Evolutionary conservation across 2,329 filamentous ascomycete genomes (phyloP).

Genomic region (Fusarium ambrosium): DNA sequence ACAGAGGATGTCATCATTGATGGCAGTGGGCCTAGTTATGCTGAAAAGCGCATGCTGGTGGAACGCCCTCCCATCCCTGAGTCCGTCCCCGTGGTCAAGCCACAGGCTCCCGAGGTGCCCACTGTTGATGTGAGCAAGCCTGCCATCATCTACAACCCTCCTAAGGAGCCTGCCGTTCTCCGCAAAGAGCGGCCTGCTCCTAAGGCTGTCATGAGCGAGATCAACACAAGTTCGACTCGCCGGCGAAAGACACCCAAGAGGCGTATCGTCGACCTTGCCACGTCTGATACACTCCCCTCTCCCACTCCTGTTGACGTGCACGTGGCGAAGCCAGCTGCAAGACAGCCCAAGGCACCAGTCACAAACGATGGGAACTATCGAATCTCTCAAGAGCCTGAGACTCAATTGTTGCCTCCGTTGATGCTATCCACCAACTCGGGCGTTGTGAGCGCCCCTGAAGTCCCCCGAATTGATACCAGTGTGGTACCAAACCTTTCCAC

Average conservation of each 20-base stretch:
- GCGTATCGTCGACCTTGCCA: conserved; percentile 75
- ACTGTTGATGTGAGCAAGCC: conserved; percentile 78
- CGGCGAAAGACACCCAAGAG: conserved; percentile 72
- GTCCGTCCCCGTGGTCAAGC: conserved; percentile 82
- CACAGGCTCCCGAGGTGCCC: conserved; percentile 71
- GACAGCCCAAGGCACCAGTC: conserved; percentile 39
- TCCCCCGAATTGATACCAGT: conserved; percentile 45
- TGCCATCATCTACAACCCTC: conserved; percentile 67
- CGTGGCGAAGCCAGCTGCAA: conserved; percentile 29
- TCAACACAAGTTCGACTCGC: conserved; percentile 70
- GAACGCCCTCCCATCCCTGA: conserved; percentile 84
- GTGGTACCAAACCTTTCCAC: conserved; percentile 38
- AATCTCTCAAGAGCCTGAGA: conserved; percentile 59
- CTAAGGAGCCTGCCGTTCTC: conserved; percentile 64
- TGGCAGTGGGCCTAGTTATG: conserved; percentile 83
- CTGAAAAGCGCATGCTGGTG: conserved; percentile 85
- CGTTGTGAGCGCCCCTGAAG: conserved; percentile 40
- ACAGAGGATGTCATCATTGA: conserved; percentile 93
- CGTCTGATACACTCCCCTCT: conserved; percentile 57
- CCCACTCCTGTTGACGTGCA: conserved; percentile 49
- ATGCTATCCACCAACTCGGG: conserved; percentile 50
- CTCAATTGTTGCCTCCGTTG: conserved; percentile 51
- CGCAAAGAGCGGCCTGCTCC: conserved; percentile 71
- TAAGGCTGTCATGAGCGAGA: conserved; percentile 69
- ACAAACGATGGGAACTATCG: conserved; percentile 57